Evolutionary conservation across 1,284 basidiomycete species (phyloP), one percentile per base, ranked within the genome.

Genomic region (Trichosporon coremiiforme): DNA sequence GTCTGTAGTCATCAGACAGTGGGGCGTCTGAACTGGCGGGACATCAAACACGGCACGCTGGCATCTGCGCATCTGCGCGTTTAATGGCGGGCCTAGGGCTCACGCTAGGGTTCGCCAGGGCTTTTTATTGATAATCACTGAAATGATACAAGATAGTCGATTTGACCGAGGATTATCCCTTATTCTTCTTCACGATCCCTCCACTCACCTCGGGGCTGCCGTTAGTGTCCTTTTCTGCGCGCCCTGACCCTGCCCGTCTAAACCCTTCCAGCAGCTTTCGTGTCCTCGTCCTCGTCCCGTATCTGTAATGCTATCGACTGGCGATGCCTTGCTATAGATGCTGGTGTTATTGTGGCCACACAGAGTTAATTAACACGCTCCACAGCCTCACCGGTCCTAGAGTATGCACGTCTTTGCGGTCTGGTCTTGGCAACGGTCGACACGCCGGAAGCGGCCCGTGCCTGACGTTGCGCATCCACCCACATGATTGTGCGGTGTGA

Each of bases 101-200:
- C 20, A 8, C 3, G n/a, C 10, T 53, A 53, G 47, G 47, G 47
- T n/a, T 10, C 20, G n/a, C 47, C 47, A 53, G 47, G 47, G 47
- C 47, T 53, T n/a, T 10, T 7, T 53, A n/a, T 22, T 22, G 47
- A 53, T 53, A 20, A 53, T 53, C 47, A 53, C 47, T 53, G 47
- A 53, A 53, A 53, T 53, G 47, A 57, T 57, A 57, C 22, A 57
- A 57, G 55, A 57, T 57, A 57, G 25, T 29, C 55, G 55, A 57
- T 57, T 57, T 57, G 55, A 31, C 55, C 55, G 55, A 57, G 55
- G 55, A 57, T 57, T 57, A 31, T 57, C 55, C 55, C 55, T 31
- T 17, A 53, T 10, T 20, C n/a, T 45, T n/a, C n/a, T 15, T 10
- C 10, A 41, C 10, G 38, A 33, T 33, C 8, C 36, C 36, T 38